These are phyloP conservation scores for Neurospora sp. DNA, from an alignment of 495 filamentous ascomycete species.

Conservation along the genomic window DNA sequence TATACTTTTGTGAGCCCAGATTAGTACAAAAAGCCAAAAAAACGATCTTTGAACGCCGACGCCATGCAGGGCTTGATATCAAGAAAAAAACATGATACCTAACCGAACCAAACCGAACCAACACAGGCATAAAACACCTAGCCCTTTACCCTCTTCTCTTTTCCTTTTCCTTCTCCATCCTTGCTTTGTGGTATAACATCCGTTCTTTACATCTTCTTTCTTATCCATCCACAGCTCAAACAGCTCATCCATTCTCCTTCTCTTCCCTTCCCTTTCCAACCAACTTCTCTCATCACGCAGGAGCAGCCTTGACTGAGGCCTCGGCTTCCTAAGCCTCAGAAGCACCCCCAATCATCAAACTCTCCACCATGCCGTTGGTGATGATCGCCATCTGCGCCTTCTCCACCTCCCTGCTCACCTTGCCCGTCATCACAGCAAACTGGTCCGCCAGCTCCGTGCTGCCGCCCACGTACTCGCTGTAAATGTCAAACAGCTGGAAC, in stretches of 20 bases:
- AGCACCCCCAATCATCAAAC: conserved; percentile 41
- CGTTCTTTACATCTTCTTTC: not conserved
- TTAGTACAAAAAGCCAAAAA: not conserved
- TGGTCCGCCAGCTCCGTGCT: conserved; percentile 59
- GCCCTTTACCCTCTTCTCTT: not conserved
- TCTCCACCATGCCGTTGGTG: conserved; percentile 76
- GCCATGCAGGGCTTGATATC: conserved; percentile 4
- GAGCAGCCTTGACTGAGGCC: not conserved
- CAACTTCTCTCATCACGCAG: too few species aligned
- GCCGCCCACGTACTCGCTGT: conserved; percentile 67
- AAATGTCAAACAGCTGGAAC: conserved; percentile 74
- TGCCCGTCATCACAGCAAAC: conserved; percentile 51
- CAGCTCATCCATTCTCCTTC: not conserved
- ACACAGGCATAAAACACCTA: not conserved
- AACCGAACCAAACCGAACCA: not conserved
- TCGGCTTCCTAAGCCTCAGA: not conserved
- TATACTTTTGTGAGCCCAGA: conserved; percentile 1
- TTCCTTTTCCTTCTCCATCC: not conserved
- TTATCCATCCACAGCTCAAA: not conserved
- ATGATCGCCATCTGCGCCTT: conserved; percentile 66
- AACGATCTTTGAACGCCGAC: conserved; percentile 1
- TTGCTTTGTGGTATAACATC: not conserved
- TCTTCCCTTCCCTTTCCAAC: not conserved
- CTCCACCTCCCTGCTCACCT: conserved; percentile 69
- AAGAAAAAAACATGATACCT: conserved; percentile 1